Conservation (phyloP, 1,139 yeast genomes). For the Saccharomyces pastorianus region DNA sequence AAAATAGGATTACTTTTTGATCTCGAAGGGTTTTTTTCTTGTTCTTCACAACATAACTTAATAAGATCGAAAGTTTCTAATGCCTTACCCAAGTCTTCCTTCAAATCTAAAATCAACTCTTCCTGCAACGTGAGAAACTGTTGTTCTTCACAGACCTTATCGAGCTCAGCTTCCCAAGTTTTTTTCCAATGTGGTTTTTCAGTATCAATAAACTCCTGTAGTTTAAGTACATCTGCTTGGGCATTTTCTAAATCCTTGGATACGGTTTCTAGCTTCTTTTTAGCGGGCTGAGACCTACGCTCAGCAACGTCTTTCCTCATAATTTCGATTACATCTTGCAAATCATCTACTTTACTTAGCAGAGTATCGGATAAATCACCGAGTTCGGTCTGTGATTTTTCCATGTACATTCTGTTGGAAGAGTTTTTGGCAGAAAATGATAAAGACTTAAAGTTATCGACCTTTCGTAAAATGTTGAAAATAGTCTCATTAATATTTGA, state of each 20-base stretch:
- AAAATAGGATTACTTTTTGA: constrained; percentile 33
- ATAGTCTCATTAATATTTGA: constrained; percentile 40
- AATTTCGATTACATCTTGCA: constrained; percentile 87
- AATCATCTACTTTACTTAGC: constrained; percentile 76
- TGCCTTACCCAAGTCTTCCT: constrained; percentile 73
- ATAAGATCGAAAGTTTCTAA: constrained; percentile 75
- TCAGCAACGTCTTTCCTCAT: constrained; percentile 87
- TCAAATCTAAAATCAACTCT: constrained; percentile 69
- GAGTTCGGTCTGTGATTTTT: constrained; percentile 61
- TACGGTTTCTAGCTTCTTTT: constrained; percentile 62
- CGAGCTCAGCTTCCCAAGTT: constrained; percentile 88
- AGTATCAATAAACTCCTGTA: constrained; percentile 53
- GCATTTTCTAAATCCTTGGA: constrained; percentile 59
- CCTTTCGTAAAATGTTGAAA: constrained; percentile 38
- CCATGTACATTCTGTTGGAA: constrained; percentile 61
- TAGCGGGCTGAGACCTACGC: constrained; percentile 78
- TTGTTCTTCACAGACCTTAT: constrained; percentile 87
- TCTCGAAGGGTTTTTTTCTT: constrained; percentile 43
- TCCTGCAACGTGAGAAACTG: constrained; percentile 86
- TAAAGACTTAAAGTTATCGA: constrained; percentile 41
- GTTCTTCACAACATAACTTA: constrained; percentile 75
- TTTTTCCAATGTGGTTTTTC: constrained; percentile 86
- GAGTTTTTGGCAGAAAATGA: constrained; percentile 31
- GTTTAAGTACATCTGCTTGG: constrained; percentile 40
- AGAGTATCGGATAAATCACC: constrained; percentile 70